Base-by-base conservation (phyloP, 371 early-diverging fungal species). In the Lichtheimia hyalospora region DNA sequence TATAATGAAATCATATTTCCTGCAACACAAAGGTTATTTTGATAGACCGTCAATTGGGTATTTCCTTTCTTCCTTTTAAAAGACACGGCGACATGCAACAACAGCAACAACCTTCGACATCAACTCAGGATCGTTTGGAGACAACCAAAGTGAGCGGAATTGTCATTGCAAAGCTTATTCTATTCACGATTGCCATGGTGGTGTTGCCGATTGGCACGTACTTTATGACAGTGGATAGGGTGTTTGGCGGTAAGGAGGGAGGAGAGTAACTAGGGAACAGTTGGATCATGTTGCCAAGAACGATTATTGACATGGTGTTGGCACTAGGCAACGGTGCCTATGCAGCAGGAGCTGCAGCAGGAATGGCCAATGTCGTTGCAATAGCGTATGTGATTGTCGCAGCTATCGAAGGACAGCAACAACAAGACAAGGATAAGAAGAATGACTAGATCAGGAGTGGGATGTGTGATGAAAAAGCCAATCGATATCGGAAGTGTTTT, bases 341-440 rank as follows among this genome's bases (percentile, higher is more conserved):
- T 64, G 79, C 79, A 3, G 81, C 77, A 20, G 79, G 76, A 57
- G 66, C 70, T 16, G 79, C 77, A 24, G 81, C 81, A 5, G 70
- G 67, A 10, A 62, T 77, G 53, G 79, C 79, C 21, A 78, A 80
- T 49, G 27, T 77, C 1, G 75, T 83, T 39, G 70, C 76, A 5
- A 54, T 82, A 51, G 60, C 60, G 4, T 82, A 80, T 27, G 68
- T 79, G n/a, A 49, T 72, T 24, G 71, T 54, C 1, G 80, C 80
- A 8, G 69, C 73, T 3, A 18, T 76, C 23, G 77, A 79, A 39
- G 34, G 34, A 34, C 34, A 34, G 34, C 34, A 34, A 34, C 34
- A 34, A 8, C 34, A 34, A 34, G 80, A 82, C 54, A 54, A 40
- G 56, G 53, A 24, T 15, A 49, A 52, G 28, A 20, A 51, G 14